A percentile compares a stretch with the other conserved stretches of the same genome.
Conservation (phyloP, 2,329 filamentous ascomycete species). For the Trichoderma koningii region DNA sequence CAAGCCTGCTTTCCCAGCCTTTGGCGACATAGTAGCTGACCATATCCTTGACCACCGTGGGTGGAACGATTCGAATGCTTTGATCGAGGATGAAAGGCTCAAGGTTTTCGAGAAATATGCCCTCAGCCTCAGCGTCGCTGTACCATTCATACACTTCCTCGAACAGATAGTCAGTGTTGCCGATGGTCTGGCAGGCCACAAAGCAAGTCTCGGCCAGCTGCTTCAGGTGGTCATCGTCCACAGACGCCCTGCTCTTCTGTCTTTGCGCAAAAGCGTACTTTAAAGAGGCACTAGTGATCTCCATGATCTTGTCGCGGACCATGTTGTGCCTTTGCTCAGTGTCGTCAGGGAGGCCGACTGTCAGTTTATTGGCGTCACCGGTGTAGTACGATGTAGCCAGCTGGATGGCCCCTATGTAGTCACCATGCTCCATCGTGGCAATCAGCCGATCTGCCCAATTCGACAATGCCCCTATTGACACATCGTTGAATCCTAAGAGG, state of each 20-base stretch:
- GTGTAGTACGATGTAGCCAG: slow-evolving; percentile 91
- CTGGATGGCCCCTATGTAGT: slow-evolving; percentile 88
- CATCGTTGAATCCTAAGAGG: slow-evolving; percentile 87
- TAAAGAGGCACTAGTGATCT: slow-evolving; percentile 90
- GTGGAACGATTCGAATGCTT: slow-evolving; percentile 73
- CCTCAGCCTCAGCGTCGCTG: slow-evolving; percentile 71
- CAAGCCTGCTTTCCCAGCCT: slow-evolving; percentile 74
- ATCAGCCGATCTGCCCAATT: slow-evolving; percentile 96
- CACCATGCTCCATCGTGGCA: slow-evolving; percentile 94
- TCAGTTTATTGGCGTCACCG: slow-evolving; percentile 89
- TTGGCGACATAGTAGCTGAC: slow-evolving; percentile 77
- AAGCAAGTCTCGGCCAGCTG: slow-evolving; percentile 85
- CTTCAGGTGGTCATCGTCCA: slow-evolving; percentile 63
- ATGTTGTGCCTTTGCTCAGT: slow-evolving; percentile 72
- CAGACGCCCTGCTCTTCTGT: slow-evolving; percentile 49
- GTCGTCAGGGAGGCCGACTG: slow-evolving; percentile 89
- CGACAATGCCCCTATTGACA: slow-evolving; percentile 86
- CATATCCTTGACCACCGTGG: slow-evolving; percentile 80
- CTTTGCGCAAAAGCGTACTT: slow-evolving; percentile 81
- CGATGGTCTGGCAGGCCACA: slow-evolving; percentile 75
- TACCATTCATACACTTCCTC: slow-evolving; percentile 90
- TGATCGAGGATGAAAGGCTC: slow-evolving; percentile 85
- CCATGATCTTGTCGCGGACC: slow-evolving; percentile 84
- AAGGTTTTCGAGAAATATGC: slow-evolving; percentile 82
- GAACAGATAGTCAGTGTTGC: slow-evolving; percentile 81